phyloP scores from a whole-genome alignment of 2,329 filamentous ascomycete species.

The Ascochyta lentis region DNA sequence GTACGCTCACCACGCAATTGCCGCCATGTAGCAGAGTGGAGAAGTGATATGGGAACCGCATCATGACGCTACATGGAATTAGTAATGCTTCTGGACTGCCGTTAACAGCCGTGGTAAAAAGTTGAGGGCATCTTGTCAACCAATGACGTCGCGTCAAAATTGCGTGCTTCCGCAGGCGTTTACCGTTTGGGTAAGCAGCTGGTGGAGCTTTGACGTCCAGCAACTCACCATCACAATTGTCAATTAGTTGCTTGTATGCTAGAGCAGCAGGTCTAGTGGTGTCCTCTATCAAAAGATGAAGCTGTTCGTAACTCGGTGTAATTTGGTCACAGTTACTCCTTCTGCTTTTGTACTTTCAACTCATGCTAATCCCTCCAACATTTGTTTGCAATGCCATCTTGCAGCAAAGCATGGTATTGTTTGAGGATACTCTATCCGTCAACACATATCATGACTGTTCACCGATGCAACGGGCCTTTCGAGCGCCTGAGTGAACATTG shows the following conservation, averaged over 20 bases:
- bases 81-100: conserved; percentile 12
- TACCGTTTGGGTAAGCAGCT: conserved; percentile 4
- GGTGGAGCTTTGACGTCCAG: conserved; percentile 4
- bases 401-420: no score
- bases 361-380: no score
- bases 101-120: conserved; percentile 9
- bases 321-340: no score
- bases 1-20: conserved; percentile 7
- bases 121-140: neutral
- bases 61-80: conserved; percentile 10
- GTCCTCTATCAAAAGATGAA: neutral
- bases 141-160: conserved; percentile 17
- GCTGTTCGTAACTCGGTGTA: neutral
- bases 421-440: no score
- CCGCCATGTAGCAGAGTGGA: conserved; percentile 1
- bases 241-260: neutral
- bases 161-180: conserved; percentile 17
- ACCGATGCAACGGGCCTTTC: no score
- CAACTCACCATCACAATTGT: neutral
- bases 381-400: no score
- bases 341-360: no score
- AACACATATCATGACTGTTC: no score
- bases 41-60: conserved; percentile 1
- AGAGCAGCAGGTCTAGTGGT: neutral
- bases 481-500: no score